These are phyloP conservation scores for Wickerhamiella dianesei DNA, from an alignment of 805 yeast species.

Conservation along the genomic window DNA sequence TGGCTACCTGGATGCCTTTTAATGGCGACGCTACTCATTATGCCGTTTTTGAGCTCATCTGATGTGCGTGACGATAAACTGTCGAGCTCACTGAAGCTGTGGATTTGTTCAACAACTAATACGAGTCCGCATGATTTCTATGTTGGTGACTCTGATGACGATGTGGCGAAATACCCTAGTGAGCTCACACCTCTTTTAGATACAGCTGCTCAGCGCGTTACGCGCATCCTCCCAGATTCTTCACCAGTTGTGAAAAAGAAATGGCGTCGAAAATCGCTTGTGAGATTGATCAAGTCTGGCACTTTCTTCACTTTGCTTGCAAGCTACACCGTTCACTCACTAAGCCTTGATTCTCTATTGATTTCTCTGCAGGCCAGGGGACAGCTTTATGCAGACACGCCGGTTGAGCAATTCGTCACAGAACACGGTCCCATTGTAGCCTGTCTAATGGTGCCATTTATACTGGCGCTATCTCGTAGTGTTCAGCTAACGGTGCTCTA, in stretches of 20 bases:
- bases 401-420: background rate
- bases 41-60: constrained; percentile 5
- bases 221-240: background rate
- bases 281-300: background rate
- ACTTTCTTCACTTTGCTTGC: constrained; percentile 1
- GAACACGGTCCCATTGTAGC: constrained; percentile 2
- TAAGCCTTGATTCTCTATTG: constrained; percentile 4
- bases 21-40: constrained; percentile 3
- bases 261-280: background rate
- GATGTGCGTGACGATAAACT: background rate
- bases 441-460: background rate
- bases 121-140: background rate
- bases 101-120: too few species aligned
- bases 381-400: background rate
- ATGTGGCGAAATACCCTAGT: background rate
- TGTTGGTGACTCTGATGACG: background rate
- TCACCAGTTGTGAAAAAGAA: background rate
- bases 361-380: constrained; percentile 8
- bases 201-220: background rate
- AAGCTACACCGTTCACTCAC: constrained; percentile 4
- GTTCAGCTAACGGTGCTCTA: background rate
- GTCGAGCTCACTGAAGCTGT: background rate
- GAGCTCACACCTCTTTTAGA: background rate
- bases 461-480: background rate
- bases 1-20: constrained; percentile 7